Base-by-base conservation (phyloP, 305 asterid species). In the Plantago rigida region DNA sequence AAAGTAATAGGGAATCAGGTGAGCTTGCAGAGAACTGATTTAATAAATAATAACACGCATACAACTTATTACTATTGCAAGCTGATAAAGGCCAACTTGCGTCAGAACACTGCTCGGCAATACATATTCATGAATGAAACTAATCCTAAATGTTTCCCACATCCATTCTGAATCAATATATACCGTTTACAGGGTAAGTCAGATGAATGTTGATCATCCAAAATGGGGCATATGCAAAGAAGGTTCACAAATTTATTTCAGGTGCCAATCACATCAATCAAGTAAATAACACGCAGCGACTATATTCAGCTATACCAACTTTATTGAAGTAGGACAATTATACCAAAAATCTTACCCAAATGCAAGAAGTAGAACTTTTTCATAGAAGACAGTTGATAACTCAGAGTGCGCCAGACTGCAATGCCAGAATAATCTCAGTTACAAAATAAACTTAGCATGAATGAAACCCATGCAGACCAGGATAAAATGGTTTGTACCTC, bases 321-420 rank as follows among this genome's bases (percentile, higher is more conserved):
- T 19, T n/a, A 59, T 26, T 7, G 22, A 59, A 13, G 14, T 44
- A n/a, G 47, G 29, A 34, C 48, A 14, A 13, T 5, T 1, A 24
- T 17, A 59, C 53, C 51, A 65, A 71, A 71, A 22, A 67, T 61
- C 95, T 80, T 80, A 92, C 98, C 96, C 95, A 89, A 93, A 92
- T 9, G 98, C 94, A 53, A 92, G 89, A 42, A 86, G 95, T 58
- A 92, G 90, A 62, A 92, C 87, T 71, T 86, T 92, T 75, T 92
- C 98, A 55, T 92, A 92, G 84, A 92, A 86, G 47, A 92, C 98
- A 17, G 98, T 92, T 4, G 96, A 92, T 67, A 92, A 62, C 72
- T 92, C 98, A 11, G 98, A 92, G 75, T 92, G 98, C 24, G 98
- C 98, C 86, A 91, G 83, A 78, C 98, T 91, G 89, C 51, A 65